These are phyloP conservation scores for Verticillium nonalfalfae DNA, from an alignment of 2,329 filamentous ascomycete species.

Conservation along the genomic window DNA sequence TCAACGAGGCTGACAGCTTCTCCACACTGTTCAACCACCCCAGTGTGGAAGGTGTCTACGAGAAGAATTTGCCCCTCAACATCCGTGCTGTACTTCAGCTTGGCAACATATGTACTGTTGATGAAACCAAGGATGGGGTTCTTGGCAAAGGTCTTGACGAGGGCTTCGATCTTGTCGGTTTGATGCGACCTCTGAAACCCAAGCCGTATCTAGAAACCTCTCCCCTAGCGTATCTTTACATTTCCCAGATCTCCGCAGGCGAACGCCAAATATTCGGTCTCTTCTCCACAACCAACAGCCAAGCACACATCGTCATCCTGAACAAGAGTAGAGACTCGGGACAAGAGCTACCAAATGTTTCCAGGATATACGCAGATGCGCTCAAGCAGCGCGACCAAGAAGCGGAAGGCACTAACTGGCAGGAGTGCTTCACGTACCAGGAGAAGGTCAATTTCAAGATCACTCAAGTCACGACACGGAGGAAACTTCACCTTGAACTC, in stretches of 20 bases:
- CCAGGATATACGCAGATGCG: constrained; percentile 79
- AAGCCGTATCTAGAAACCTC: constrained; percentile 68
- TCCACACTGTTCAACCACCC: constrained; percentile 81
- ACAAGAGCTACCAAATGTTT: constrained; percentile 83
- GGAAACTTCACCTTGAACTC: constrained; percentile 84
- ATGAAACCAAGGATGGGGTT: constrained; percentile 83
- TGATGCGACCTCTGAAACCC: constrained; percentile 61
- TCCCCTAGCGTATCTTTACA: constrained; percentile 75
- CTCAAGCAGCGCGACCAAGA: constrained; percentile 61
- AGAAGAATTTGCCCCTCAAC: constrained; percentile 83
- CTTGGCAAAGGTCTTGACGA: constrained; percentile 88
- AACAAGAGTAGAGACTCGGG: constrained; percentile 71
- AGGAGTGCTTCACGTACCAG: constrained; percentile 81
- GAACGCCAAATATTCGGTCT: constrained; percentile 91
- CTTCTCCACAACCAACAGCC: constrained; percentile 74
- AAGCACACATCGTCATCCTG: constrained; percentile 84
- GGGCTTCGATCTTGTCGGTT: constrained; percentile 78
- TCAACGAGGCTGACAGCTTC: constrained; percentile 78
- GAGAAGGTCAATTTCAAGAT: constrained; percentile 80
- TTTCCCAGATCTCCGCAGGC: constrained; percentile 87
- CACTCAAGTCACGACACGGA: constrained; percentile 79
- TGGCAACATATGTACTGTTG: constrained; percentile 88
- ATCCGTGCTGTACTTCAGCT: constrained; percentile 83
- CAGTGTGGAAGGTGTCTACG: constrained; percentile 95
- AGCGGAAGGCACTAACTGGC: constrained; percentile 63